Base-by-base conservation (phyloP, 768 basidiomycete genomes). In the Sporobolomyces roseus region DNA sequence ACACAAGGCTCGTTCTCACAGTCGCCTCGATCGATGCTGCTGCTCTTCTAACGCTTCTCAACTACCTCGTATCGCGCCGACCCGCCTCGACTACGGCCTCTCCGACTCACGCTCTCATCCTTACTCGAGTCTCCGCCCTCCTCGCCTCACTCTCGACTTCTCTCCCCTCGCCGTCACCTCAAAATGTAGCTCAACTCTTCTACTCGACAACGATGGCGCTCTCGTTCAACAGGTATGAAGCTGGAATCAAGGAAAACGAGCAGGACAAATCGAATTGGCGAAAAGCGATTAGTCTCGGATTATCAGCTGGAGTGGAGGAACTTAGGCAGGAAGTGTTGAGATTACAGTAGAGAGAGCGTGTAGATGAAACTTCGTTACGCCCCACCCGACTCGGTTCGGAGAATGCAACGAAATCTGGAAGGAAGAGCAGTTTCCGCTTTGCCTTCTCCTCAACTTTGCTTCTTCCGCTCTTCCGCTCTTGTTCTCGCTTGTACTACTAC, bases 241-340 rank as follows among this genome's bases (percentile, higher is more conserved):
- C 53, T 1, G 54, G 63, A 3, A 3, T 61, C 12, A 3, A 16
- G 19, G 71, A 72, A 48, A 49, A 32, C 36, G 12, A 23, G 53
- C 21, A 13, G 21, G 71, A 72, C 23, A 8, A n/a, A 3, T n/a
- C 49, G 38, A 16, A 61, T 12, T 72, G 63, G 66, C 35, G 45
- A 10, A 3, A 1, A 10, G 66, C 63, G 13, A 49, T 72, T 6
- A 7, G n/a, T 27, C 35, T 54, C 5, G 71, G 66, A 0, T 25
- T 72, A 30, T 29, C 50, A 17, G 66, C 66, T 1, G 71, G 63
- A 0, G 63, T 68, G 27, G 54, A 52, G 4, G 53, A 72, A 38
- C 30, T 72, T 19, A 35, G 25, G 30, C 21, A 35, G 38, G 51
- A 64, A 52, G 49, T 64, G 2, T 1, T 71, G 27, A 33, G 33